A percentile compares a stretch with the other conserved stretches of the same genome.
Evolutionary conservation across 345 rosid genomes (phyloP).

Genomic region (Salix koriyanagi): DNA sequence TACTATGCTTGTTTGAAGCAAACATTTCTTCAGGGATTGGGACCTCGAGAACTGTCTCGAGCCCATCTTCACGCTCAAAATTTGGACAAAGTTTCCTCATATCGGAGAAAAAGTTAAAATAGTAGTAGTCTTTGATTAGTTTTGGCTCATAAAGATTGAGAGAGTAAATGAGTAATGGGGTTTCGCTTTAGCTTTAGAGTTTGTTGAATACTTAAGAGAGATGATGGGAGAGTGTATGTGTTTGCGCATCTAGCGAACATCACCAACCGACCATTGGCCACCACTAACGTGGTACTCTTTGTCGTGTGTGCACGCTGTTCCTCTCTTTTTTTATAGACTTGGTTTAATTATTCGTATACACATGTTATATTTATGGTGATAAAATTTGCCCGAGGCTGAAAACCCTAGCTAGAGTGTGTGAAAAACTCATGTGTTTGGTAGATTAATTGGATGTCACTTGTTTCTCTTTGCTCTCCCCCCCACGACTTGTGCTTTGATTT

Average conservation of each 20-base stretch:
- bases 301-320: conserved; percentile 82
- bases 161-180: background rate
- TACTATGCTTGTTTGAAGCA: conserved; percentile 25
- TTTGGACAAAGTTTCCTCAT: conserved; percentile 98
- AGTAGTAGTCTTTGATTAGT: background rate
- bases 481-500: conserved; percentile 1
- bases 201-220: background rate
- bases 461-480: background rate
- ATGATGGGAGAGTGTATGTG: background rate
- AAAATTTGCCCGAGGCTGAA: background rate
- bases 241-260: conserved; percentile 5
- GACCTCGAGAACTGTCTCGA: conserved; percentile 96
- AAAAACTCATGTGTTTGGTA: background rate
- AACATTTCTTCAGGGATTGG: conserved; percentile 95
- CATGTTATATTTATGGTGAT: background rate
- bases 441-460: background rate
- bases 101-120: background rate
- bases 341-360: background rate
- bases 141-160: conserved; percentile 9
- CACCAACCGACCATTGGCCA: conserved; percentile 71
- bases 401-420: background rate
- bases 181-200: background rate
- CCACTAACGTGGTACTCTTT: conserved; percentile 54
- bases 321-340: background rate
- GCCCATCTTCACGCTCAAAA: conserved; percentile 69